phyloP scores from a whole-genome alignment of 352 stramenopile species.

The Phytophthora hybrid region DNA sequence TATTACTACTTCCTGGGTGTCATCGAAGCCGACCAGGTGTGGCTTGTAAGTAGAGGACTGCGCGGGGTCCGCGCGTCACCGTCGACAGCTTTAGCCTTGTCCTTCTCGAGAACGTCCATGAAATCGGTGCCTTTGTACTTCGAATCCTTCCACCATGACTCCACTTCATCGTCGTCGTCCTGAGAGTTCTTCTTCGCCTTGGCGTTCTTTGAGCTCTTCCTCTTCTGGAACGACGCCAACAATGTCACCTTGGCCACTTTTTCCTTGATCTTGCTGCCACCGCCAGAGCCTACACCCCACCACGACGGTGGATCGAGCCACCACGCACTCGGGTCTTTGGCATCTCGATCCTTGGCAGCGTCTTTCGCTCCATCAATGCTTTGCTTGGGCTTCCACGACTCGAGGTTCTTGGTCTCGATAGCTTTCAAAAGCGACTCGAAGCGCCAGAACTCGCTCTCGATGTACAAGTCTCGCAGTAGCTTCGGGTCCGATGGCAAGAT shows the following conservation, averaged over 20 bases:
- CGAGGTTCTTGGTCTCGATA: constrained; percentile 79
- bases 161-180: constrained; percentile 20
- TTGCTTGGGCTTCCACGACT: constrained; percentile 60
- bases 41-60: constrained; percentile 46
- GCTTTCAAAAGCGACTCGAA: constrained; percentile 78
- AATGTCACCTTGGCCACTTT: constrained; percentile 29
- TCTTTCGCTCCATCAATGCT: background rate
- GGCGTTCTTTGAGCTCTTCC: constrained; percentile 22
- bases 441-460: constrained; percentile 87
- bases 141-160: constrained; percentile 71
- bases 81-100: constrained; percentile 17
- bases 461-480: constrained; percentile 71
- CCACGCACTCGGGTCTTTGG: constrained; percentile 53
- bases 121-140: constrained; percentile 73
- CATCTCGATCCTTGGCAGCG: constrained; percentile 15
- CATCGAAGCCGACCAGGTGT: constrained; percentile 44
- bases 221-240: constrained; percentile 37
- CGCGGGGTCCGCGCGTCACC: constrained; percentile 35
- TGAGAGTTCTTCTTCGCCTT: constrained; percentile 18
- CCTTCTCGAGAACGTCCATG: constrained; percentile 41
- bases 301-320: constrained; percentile 72
- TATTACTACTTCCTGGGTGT: constrained; percentile 34
- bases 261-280: constrained; percentile 25
- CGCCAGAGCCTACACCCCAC: constrained; percentile 52
- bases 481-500: constrained; percentile 73